These are phyloP conservation scores for Cercospora janseana DNA, from an alignment of 2,329 filamentous ascomycete genomes.

Conservation along the genomic window DNA sequence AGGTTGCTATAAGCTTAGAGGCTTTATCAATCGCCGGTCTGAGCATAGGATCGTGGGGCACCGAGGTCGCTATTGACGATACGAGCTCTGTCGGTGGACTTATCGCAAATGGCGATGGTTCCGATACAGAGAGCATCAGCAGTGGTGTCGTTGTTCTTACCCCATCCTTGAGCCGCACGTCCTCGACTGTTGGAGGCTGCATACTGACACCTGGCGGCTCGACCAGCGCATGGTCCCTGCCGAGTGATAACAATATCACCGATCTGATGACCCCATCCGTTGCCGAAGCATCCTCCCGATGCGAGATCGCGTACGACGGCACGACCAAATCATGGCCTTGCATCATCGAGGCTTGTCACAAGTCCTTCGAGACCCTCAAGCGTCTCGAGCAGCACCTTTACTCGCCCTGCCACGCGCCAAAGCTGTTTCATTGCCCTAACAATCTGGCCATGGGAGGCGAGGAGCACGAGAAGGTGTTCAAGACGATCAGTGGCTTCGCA, in stretches of 20 bases:
- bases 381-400: slow-evolving; percentile 19
- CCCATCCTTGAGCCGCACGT: slow-evolving; percentile 1
- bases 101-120: slow-evolving; percentile 2
- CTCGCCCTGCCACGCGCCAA: slow-evolving; percentile 15
- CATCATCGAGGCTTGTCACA: slow-evolving; percentile 7
- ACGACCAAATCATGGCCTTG: slow-evolving; percentile 11
- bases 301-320: slow-evolving; percentile 3
- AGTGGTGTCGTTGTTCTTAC: slow-evolving; percentile 4
- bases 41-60: neutral
- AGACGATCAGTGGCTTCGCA: slow-evolving; percentile 22
- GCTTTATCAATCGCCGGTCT: neutral
- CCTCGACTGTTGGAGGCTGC: slow-evolving; percentile 6
- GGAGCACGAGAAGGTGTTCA: slow-evolving; percentile 18
- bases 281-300: neutral
- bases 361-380: slow-evolving; percentile 12
- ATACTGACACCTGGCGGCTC: neutral
- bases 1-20: neutral
- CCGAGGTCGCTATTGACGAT: neutral
- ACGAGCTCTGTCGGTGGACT: neutral
- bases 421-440: slow-evolving; percentile 22
- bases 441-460: neutral
- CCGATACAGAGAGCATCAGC: neutral
- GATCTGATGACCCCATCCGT: neutral
- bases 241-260: neutral
- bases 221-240: slow-evolving; percentile 16